Conservation (phyloP, 306 rosid genomes). For the Citrullus mucosospermus region DNA sequence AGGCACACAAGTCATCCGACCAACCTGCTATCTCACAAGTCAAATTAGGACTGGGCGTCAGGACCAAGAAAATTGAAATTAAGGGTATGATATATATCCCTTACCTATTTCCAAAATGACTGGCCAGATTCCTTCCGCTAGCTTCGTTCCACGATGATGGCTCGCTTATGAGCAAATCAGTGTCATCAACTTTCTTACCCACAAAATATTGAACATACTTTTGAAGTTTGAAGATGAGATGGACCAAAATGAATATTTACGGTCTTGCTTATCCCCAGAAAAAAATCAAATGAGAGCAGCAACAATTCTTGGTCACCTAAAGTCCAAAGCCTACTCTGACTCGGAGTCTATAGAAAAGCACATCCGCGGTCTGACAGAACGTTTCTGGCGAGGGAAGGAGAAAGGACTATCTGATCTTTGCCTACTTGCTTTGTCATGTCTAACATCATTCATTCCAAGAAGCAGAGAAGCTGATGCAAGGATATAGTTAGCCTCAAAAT, state of each 20-base stretch:
- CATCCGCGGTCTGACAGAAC: conserved; percentile 70
- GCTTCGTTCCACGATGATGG: background rate
- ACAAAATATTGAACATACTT: background rate
- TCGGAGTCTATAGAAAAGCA: conserved; percentile 75
- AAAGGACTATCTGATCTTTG: conserved; percentile 78
- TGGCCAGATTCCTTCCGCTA: background rate
- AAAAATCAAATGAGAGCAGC: conserved; percentile 3
- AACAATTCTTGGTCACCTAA: conserved; percentile 7
- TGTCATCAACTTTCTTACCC: conserved; percentile 5
- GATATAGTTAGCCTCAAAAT: conserved; percentile 19
- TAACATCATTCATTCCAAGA: conserved; percentile 62
- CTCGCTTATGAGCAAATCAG: background rate
- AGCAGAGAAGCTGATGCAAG: conserved; percentile 69
- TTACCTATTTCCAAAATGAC: background rate
- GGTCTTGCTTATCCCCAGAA: conserved; percentile 10
- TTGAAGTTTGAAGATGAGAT: conserved; percentile 7
- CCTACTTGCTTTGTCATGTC: conserved; percentile 56
- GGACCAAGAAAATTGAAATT: background rate
- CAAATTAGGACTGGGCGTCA: background rate
- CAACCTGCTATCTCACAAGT: background rate
- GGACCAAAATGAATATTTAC: conserved; percentile 5
- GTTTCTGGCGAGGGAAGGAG: conserved; percentile 96
- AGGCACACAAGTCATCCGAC: conserved; percentile 3
- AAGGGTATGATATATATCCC: background rate
- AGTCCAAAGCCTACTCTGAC: conserved; percentile 48